These are phyloP conservation scores for Scopulariopsis brevicaulis DNA, from an alignment of 2,329 filamentous ascomycete genomes.

Conservation along the genomic window DNA sequence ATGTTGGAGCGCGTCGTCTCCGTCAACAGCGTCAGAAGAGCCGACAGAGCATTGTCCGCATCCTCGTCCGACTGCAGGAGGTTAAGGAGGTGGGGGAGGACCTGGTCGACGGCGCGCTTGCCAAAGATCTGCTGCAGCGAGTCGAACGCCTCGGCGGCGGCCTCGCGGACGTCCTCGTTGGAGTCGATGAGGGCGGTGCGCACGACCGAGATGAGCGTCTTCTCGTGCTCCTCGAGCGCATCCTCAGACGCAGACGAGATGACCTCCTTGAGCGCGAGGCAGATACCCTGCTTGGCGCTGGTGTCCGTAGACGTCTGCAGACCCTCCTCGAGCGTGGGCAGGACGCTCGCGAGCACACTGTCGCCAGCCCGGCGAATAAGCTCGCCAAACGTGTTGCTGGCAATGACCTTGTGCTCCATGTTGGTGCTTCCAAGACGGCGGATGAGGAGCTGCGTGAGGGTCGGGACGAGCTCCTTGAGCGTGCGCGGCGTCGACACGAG, in stretches of 20 bases:
- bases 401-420: constrained; percentile 98
- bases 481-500: constrained; percentile 85
- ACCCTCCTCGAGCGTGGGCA: constrained; percentile 88
- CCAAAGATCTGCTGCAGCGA: constrained; percentile 86
- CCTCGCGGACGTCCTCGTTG: constrained; percentile 82
- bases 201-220: constrained; percentile 88
- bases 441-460: constrained; percentile 89
- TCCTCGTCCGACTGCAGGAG: constrained; percentile 78
- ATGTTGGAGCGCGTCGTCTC: constrained; percentile 91
- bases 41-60: constrained; percentile 84
- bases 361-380: constrained; percentile 96
- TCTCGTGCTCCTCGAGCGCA: constrained; percentile 86
- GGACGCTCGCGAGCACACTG: constrained; percentile 72
- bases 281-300: constrained; percentile 94
- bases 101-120: constrained; percentile 90
- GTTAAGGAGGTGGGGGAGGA: constrained; percentile 82
- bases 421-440: constrained; percentile 88
- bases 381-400: constrained; percentile 91
- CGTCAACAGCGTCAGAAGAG: constrained; percentile 85
- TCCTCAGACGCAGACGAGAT: constrained; percentile 83
- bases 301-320: constrained; percentile 79
- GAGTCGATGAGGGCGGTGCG: constrained; percentile 85
- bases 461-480: constrained; percentile 90
- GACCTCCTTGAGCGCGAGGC: constrained; percentile 87
- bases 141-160: constrained; percentile 94